Evolutionary conservation across 257 asterid species (phyloP), one percentile per base, ranked within the genome.

Genomic region (Rehmannia glutinosa): DNA sequence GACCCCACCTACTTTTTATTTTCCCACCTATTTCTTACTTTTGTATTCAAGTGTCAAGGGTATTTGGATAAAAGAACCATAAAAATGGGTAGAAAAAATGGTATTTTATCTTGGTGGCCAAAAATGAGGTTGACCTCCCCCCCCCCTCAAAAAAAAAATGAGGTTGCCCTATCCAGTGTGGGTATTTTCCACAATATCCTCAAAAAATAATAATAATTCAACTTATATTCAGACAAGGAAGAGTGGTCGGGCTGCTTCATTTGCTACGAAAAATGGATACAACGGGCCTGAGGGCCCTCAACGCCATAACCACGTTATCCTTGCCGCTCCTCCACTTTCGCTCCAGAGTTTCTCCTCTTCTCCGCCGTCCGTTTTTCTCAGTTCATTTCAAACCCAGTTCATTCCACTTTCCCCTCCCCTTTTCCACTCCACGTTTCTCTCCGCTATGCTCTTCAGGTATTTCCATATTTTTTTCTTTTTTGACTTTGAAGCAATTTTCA

Each of bases 381-480:
- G n/a, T 69, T 55, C 76, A 50, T 38, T 10, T 36, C 74, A 63
- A 36, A 32, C 69, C 70, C 24, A 80, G 25, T 24, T 46, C 72
- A 9, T 71, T 35, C 58, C 73, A 69, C 25, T 38, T 58, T 53
- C 79, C 80, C 17, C 58, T 59, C 27, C 55, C 51, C 62, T 32
- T 72, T 2, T 54, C 88, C 65, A 47, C 82, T 66, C 36, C 82
- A 1, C 82, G 69, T 63, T 80, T 77, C 73, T 77, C 80, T 58
- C 75, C 78, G 36, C 64, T 76, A 1, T 66, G 78, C 70, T 82
- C 84, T 41, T 73, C 60, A 33, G 28, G 98, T 92, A 84, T 43
- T 64, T 54, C 24, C 11, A 4, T 25, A 13, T 23, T 33, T 49
- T 45, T 33, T 43, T 28, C 25, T 8, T 4, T 49, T 35, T 43